Conservation (phyloP, 495 filamentous ascomycete species). For the Podospora pseudocomata region DNA sequence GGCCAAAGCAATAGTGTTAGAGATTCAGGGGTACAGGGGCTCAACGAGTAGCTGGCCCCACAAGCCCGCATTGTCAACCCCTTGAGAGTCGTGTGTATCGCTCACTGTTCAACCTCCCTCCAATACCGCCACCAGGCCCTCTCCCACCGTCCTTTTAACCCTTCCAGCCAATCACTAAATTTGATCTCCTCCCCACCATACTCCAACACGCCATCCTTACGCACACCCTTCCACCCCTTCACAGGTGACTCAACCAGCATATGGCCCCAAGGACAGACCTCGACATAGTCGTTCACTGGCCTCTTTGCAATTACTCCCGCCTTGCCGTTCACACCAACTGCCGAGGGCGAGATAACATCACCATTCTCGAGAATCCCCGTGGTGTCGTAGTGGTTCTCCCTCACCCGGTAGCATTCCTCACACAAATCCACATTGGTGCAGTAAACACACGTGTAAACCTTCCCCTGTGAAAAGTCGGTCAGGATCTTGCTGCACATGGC, state of each 20-base stretch:
- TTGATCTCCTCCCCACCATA: not conserved
- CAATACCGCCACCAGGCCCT: slow-evolving; percentile 5
- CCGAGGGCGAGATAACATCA: not conserved
- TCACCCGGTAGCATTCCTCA: slow-evolving; percentile 1
- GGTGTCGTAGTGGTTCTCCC: not conserved
- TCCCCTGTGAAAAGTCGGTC: not conserved
- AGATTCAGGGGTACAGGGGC: too few species aligned
- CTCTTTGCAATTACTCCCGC: not conserved
- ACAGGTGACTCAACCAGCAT: slow-evolving; percentile 2
- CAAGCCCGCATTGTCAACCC: too few species aligned
- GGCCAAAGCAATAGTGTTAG: too few species aligned
- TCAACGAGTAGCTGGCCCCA: too few species aligned
- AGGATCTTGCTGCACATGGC: slow-evolving; percentile 3
- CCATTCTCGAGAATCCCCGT: not conserved
- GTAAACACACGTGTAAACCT: slow-evolving; percentile 6
- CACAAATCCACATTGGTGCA: slow-evolving; percentile 7
- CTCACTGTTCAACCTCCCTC: slow-evolving; percentile 6
- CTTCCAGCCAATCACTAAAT: slow-evolving; percentile 1
- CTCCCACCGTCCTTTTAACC: slow-evolving; percentile 1
- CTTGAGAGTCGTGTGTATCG: too few species aligned
- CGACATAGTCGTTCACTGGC: not conserved
- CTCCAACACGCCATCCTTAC: not conserved
- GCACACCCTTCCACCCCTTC: slow-evolving; percentile 10
- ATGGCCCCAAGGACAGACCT: slow-evolving; percentile 12
- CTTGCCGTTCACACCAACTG: not conserved